Evolutionary conservation across 2,329 filamentous ascomycete genomes (phyloP).

Genomic region (Pleoardoris graminearum): DNA sequence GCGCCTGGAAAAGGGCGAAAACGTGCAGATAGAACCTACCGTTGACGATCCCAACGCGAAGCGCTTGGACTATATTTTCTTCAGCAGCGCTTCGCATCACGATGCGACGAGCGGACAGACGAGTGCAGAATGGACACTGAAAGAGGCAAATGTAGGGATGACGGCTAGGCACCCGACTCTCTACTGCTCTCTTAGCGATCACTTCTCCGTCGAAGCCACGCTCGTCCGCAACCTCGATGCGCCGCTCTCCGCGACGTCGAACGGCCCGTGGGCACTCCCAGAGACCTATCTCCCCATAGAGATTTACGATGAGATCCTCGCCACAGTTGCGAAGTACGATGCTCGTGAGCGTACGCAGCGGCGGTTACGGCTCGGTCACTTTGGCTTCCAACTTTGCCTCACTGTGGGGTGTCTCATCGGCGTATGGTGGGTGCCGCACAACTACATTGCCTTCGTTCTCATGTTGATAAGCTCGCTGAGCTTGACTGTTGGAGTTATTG

Average conservation of each 20-base stretch:
- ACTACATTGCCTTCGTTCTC: constrained; percentile 78
- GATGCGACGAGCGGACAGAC: constrained; percentile 31
- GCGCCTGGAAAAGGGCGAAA: constrained; percentile 65
- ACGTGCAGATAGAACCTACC: constrained; percentile 66
- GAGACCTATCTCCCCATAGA: constrained; percentile 49
- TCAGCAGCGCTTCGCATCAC: constrained; percentile 46
- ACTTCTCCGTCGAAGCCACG: constrained; percentile 87
- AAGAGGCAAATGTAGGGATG: constrained; percentile 75
- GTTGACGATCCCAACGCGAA: constrained; percentile 76
- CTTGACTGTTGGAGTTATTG: constrained; percentile 74
- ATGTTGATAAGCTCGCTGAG: constrained; percentile 78
- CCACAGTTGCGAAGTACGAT: constrained; percentile 69
- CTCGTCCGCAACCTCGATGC: constrained; percentile 49
- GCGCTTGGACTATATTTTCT: constrained; percentile 92
- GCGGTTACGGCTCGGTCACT: constrained; percentile 72
- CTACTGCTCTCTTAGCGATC: constrained; percentile 86
- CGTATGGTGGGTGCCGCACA: constrained; percentile 81
- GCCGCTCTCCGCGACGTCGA: constrained; percentile 12
- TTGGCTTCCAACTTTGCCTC: constrained; percentile 66
- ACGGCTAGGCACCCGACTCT: constrained; percentile 78
- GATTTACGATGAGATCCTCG: constrained; percentile 73
- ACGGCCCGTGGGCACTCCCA: constrained; percentile 20
- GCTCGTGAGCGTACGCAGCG: constrained; percentile 73
- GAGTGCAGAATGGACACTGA: constrained; percentile 66
- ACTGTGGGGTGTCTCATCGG: constrained; percentile 76